Conservation (phyloP, 352 stramenopile genomes). For the Nothophytophthora sp. region DNA sequence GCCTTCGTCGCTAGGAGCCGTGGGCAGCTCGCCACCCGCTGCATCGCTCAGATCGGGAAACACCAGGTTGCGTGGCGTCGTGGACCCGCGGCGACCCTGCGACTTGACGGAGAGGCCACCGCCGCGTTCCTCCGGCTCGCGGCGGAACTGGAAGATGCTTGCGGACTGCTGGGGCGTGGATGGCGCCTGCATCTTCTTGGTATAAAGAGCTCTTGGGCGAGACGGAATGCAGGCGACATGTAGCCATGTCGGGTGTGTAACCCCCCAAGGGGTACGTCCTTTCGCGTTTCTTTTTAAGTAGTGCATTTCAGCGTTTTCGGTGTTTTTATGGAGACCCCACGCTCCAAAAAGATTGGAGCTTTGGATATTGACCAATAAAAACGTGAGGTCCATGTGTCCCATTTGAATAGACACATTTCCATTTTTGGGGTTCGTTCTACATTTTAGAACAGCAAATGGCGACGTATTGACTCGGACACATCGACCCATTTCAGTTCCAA, state of each 20-base stretch:
- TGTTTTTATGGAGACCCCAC: too few species aligned
- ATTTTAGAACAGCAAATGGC: too few species aligned
- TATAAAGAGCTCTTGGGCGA: background rate
- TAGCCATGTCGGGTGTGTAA: slow-evolving; percentile 9
- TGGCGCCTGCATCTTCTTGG: slow-evolving; percentile 2
- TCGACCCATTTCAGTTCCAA: too few species aligned
- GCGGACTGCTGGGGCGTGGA: slow-evolving; percentile 4
- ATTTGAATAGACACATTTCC: too few species aligned
- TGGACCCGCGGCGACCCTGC: slow-evolving; percentile 19
- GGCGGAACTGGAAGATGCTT: slow-evolving; percentile 44
- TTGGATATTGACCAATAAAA: slow-evolving; percentile 9
- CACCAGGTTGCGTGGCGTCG: slow-evolving; percentile 39
- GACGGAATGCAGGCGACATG: background rate
- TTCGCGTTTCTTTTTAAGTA: slow-evolving; percentile 21
- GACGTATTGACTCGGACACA: too few species aligned
- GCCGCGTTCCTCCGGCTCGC: slow-evolving; percentile 10
- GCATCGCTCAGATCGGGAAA: slow-evolving; percentile 34
- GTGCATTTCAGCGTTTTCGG: too few species aligned
- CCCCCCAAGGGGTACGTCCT: slow-evolving; percentile 14
- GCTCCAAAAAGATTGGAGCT: too few species aligned
- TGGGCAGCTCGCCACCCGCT: slow-evolving; percentile 3
- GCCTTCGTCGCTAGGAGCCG: slow-evolving; percentile 4
- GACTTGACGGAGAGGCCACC: slow-evolving; percentile 16
- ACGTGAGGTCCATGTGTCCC: slow-evolving; percentile 3
- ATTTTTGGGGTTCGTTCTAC: too few species aligned